phyloP scores from a whole-genome alignment of 208 protist species.

The Wallacemonas collosoma region DNA sequence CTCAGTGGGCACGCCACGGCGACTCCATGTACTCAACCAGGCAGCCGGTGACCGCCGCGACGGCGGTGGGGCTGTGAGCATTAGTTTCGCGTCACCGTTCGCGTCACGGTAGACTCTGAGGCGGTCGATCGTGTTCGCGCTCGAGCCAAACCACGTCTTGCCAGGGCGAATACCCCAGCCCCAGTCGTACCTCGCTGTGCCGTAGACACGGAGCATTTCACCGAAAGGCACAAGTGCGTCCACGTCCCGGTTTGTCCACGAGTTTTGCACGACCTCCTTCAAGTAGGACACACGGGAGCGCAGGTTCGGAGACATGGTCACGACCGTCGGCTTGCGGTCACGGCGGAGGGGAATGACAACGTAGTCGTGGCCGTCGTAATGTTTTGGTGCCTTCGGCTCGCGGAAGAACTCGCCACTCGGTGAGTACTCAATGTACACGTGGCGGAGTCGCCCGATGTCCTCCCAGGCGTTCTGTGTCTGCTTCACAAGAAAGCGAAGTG shows the following conservation, averaged over 20 bases:
- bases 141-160: conserved; percentile 66
- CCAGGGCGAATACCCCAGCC: conserved; percentile 80
- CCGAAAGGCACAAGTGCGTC: conserved; percentile 64
- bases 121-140: conserved; percentile 31
- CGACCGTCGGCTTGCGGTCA: conserved; percentile 52
- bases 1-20: no score
- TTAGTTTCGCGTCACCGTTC: neutral
- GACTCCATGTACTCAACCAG: neutral
- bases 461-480: conserved; percentile 46
- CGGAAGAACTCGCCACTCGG: conserved; percentile 73
- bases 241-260: conserved; percentile 84
- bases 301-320: conserved; percentile 75
- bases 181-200: conserved; percentile 80
- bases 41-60: neutral
- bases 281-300: conserved; percentile 59
- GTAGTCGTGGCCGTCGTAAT: conserved; percentile 88
- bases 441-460: conserved; percentile 68
- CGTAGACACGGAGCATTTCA: conserved; percentile 77
- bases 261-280: conserved; percentile 58
- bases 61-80: neutral
- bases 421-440: conserved; percentile 89
- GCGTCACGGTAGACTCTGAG: neutral
- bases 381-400: conserved; percentile 53
- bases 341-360: conserved; percentile 82
- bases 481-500: conserved; percentile 65